A percentile compares a stretch with the other conserved stretches of the same genome.
phyloP scores from a whole-genome alignment of 2,329 filamentous ascomycete species.

The Chaetothyriales sp. region DNA sequence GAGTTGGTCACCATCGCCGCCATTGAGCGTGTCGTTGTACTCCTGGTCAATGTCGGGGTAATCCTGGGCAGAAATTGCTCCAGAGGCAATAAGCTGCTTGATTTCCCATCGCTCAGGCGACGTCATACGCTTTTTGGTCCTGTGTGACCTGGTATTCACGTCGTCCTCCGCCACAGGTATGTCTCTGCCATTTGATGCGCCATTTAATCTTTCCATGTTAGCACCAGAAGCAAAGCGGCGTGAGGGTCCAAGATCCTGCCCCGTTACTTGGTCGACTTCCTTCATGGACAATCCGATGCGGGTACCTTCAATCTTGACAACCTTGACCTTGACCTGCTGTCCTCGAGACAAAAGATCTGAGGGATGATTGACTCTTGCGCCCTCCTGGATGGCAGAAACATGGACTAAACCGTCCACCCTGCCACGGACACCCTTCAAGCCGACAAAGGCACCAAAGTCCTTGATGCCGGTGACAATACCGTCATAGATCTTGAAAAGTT shows the following conservation, averaged over 20 bases:
- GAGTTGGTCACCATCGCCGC: constrained; percentile 69
- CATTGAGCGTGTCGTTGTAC: constrained; percentile 72
- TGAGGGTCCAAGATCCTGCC: constrained; percentile 66
- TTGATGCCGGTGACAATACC: constrained; percentile 85
- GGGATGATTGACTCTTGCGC: constrained; percentile 77
- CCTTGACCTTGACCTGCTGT: constrained; percentile 83
- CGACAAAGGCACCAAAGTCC: constrained; percentile 91
- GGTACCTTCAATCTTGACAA: constrained; percentile 67
- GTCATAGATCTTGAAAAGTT: constrained; percentile 76
- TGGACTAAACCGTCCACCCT: constrained; percentile 90
- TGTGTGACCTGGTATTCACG: constrained; percentile 38
- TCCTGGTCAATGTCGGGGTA: constrained; percentile 93
- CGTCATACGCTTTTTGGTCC: constrained; percentile 71
- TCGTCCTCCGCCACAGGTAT: constrained; percentile 51
- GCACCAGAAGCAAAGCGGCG: constrained; percentile 71
- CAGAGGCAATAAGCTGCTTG: constrained; percentile 85
- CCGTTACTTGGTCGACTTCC: constrained; percentile 82
- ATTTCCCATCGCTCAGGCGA: constrained; percentile 98
- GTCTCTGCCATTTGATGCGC: constrained; percentile 38
- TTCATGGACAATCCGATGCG: constrained; percentile 90
- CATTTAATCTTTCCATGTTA: constrained; percentile 70
- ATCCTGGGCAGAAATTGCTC: constrained; percentile 79
- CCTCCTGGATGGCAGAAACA: constrained; percentile 72
- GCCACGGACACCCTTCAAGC: constrained; percentile 69
- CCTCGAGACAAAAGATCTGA: constrained; percentile 69